Conservation (phyloP, 2,329 filamentous ascomycete species). For the Epichloe gansuensis region DNA sequence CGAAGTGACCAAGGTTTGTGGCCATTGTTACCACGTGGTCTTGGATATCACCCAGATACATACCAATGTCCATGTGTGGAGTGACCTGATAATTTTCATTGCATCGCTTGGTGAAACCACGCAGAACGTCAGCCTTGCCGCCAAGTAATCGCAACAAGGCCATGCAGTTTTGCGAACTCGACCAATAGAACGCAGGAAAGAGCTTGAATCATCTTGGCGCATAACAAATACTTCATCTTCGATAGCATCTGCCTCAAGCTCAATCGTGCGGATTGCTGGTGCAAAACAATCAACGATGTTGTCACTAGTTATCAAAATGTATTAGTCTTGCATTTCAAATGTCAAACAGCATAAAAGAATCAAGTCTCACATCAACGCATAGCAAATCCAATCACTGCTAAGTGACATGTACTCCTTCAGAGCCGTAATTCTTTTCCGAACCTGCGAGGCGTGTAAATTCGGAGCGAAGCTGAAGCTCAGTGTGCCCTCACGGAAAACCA, state of each 20-base stretch:
- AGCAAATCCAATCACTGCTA: slow-evolving; percentile 97
- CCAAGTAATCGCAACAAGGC: slow-evolving; percentile 83
- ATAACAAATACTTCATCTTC: slow-evolving; percentile 94
- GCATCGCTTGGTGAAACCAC: slow-evolving; percentile 95
- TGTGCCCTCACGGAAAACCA: slow-evolving; percentile 92
- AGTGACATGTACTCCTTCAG: slow-evolving; percentile 91
- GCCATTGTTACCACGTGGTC: slow-evolving; percentile 99
- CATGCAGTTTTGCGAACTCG: slow-evolving; percentile 90
- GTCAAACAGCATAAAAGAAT: neutral
- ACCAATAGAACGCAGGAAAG: slow-evolving; percentile 79
- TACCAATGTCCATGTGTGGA: slow-evolving; percentile 87
- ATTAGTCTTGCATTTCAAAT: neutral
- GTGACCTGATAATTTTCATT: slow-evolving; percentile 96
- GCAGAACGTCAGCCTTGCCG: slow-evolving; percentile 96
- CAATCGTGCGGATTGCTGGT: slow-evolving; percentile 76
- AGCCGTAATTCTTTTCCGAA: slow-evolving; percentile 81
- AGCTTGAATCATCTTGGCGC: slow-evolving; percentile 76
- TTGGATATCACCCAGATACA: slow-evolving; percentile 95
- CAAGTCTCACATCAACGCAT: slow-evolving; percentile 73
- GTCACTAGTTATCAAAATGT: slow-evolving; percentile 42
- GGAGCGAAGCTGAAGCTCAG: slow-evolving; percentile 87
- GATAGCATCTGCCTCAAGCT: slow-evolving; percentile 80
- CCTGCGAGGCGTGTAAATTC: slow-evolving; percentile 77
- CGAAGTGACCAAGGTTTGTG: slow-evolving; percentile 87
- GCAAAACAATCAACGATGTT: slow-evolving; percentile 96